A percentile compares a stretch with the other conserved stretches of the same genome.
phyloP scores from a whole-genome alignment of 2,329 filamentous ascomycete genomes.

The Fusarium albosuccineum region DNA sequence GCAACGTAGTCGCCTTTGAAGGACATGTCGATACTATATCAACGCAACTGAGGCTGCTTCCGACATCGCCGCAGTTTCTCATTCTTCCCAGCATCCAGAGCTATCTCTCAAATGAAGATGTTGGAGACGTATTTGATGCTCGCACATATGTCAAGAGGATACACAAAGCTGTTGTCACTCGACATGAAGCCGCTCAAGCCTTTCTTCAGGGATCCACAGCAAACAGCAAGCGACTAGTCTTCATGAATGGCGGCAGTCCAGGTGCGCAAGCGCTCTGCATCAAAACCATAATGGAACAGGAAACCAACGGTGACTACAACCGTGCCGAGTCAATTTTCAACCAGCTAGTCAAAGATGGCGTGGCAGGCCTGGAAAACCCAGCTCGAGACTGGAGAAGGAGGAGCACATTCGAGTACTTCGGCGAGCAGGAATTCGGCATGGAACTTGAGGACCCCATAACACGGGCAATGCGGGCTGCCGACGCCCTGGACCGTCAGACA shows the following conservation, averaged over 20 bases:
- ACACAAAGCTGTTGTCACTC: slow-evolving; percentile 62
- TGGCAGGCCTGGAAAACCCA: slow-evolving; percentile 53
- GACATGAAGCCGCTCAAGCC: slow-evolving; percentile 61
- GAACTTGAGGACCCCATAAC: slow-evolving; percentile 62
- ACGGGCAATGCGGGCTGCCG: slow-evolving; percentile 70
- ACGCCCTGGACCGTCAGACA: slow-evolving; percentile 68
- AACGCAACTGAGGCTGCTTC: slow-evolving; percentile 71
- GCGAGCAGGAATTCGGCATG: slow-evolving; percentile 31
- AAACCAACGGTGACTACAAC: slow-evolving; percentile 62
- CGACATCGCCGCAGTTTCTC: slow-evolving; percentile 69
- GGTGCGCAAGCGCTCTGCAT: slow-evolving; percentile 68
- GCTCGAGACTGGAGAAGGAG: slow-evolving; percentile 38
- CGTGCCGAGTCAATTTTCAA: slow-evolving; percentile 66
- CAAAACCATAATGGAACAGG: slow-evolving; percentile 64
- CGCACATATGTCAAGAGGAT: slow-evolving; percentile 60
- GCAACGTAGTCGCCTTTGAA: slow-evolving; percentile 72
- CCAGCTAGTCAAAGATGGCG: slow-evolving; percentile 63
- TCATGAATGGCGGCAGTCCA: slow-evolving; percentile 70
- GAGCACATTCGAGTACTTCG: slow-evolving; percentile 37
- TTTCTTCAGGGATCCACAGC: slow-evolving; percentile 64
- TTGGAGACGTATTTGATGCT: slow-evolving; percentile 48
- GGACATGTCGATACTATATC: slow-evolving; percentile 67
- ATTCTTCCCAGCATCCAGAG: slow-evolving; percentile 66
- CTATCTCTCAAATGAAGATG: slow-evolving; percentile 56
- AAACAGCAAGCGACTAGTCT: slow-evolving; percentile 67